Evolutionary conservation across 768 basidiomycete genomes (phyloP), one percentile per base, ranked within the genome.

Genomic region (Paxillus rubicundulus): DNA sequence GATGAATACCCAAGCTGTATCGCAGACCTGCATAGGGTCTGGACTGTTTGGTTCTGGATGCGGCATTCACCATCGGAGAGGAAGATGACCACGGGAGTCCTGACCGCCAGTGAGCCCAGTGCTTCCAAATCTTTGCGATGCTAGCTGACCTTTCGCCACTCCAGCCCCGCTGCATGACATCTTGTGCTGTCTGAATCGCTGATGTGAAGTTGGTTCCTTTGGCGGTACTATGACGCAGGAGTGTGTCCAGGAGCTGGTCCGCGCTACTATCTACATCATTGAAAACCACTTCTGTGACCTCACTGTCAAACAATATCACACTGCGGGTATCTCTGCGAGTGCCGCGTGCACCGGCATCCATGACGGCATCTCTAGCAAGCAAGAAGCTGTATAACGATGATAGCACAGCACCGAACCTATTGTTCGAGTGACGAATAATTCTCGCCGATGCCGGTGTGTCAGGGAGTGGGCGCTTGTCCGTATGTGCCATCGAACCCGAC

Each of bases 351-450:
- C 24, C 24, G 4, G 24, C 24, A 24, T 24, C 3, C 24, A 72
- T 46, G 6, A 74, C 72, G 12, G 70, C 63, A 9, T 72, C 66
- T 2, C 80, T 71, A 2, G 82, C 73, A 7, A 62, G 54, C 81
- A 80, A 82, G 61, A 83, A 83, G 8, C 66, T 66, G 50, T 79
- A 65, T 5, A 82, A 59, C 0, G 80, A 74, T 1, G 79, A 77
- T 28, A 74, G 75, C 0, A 81, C 80, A 1, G 81, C 79, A 7
- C 81, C 81, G 16, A 81, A 66, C 10, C 81, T 64, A 54, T 82
- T 76, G 54, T 78, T 64, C 32, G 65, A 67, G 1, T 49, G 52
- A 24, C 3, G 54, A 59, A 3, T 55, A 41, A 80, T 78, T 27
- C 56, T 53, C 14, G 59, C 54, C 1, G 72, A 66, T 4, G 54